Evolutionary conservation across 2,329 filamentous ascomycete species (phyloP).

Genomic region (Onygenales sp.): DNA sequence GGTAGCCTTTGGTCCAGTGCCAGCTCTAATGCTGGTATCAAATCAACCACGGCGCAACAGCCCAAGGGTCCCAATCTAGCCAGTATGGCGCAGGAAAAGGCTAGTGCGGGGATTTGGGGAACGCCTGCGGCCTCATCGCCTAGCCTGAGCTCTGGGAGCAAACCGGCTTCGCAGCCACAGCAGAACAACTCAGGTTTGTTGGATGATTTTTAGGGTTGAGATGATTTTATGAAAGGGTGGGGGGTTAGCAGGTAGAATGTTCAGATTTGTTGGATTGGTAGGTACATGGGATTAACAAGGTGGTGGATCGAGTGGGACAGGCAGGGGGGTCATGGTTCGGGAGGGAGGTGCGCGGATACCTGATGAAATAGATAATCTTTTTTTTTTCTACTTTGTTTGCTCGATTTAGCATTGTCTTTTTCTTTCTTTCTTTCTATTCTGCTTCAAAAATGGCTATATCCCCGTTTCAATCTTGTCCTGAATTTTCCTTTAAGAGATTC

Average conservation of each 20-base stretch:
- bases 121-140: constrained; percentile 47
- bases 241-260: too few relatives aligned
- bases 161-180: constrained; percentile 14
- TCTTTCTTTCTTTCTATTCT: background rate
- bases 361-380: background rate
- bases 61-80: constrained; percentile 70
- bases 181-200: constrained; percentile 28
- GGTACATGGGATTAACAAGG: too few relatives aligned
- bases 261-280: too few relatives aligned
- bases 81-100: constrained; percentile 96
- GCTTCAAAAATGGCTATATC: too few relatives aligned
- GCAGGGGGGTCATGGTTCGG: too few relatives aligned
- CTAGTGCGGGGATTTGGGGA: constrained; percentile 88
- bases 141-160: constrained; percentile 15
- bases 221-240: too few relatives aligned
- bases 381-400: background rate
- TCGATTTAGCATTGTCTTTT: background rate
- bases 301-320: too few relatives aligned
- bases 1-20: constrained; percentile 68
- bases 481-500: too few relatives aligned
- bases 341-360: too few relatives aligned
- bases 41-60: constrained; percentile 56
- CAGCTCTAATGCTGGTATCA: constrained; percentile 61
- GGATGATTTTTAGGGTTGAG: constrained; percentile 32
- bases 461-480: too few relatives aligned